Evolutionary conservation across 352 stramenopile species (phyloP).

Genomic region (Peronospora destructor): DNA sequence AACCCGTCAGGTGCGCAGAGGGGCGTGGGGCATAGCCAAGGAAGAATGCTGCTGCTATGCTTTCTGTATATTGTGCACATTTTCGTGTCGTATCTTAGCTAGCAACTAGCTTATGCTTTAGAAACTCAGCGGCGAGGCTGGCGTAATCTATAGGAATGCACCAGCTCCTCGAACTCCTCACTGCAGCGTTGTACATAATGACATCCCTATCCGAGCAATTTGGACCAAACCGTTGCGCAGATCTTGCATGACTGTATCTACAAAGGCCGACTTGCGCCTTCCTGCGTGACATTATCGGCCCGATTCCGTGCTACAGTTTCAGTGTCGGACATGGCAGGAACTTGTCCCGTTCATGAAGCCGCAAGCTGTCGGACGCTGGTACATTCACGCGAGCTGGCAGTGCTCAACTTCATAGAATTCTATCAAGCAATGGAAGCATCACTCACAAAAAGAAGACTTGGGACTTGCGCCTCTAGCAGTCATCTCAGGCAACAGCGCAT

Average conservation of each 20-base stretch:
- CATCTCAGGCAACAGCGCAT: too few species aligned
- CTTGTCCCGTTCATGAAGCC: too few species aligned
- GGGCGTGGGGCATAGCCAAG: neutral
- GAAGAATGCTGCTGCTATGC: conserved; percentile 2
- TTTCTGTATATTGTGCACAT: conserved; percentile 30
- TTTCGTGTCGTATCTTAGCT: conserved; percentile 19
- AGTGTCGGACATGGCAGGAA: too few species aligned
- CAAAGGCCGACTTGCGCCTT: neutral
- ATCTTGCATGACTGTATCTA: neutral
- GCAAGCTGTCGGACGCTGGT: too few species aligned
- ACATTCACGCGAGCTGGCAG: too few species aligned
- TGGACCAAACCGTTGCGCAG: neutral
- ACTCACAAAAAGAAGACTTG: too few species aligned
- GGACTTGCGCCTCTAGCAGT: too few species aligned
- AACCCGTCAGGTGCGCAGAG: conserved; percentile 9
- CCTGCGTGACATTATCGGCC: too few species aligned
- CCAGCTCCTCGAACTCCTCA: conserved; percentile 24
- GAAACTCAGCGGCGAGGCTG: conserved; percentile 13
- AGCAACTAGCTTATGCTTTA: conserved; percentile 15
- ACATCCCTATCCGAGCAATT: conserved; percentile 22
- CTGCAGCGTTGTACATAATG: conserved; percentile 30
- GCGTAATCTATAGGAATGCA: conserved; percentile 13
- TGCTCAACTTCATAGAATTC: too few species aligned
- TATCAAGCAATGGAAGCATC: too few species aligned
- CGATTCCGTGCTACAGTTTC: too few species aligned